Evolutionary conservation across 495 filamentous ascomycete genomes (phyloP), one percentile per base, ranked within the genome.

Genomic region (Glutinoglossum americanum): DNA sequence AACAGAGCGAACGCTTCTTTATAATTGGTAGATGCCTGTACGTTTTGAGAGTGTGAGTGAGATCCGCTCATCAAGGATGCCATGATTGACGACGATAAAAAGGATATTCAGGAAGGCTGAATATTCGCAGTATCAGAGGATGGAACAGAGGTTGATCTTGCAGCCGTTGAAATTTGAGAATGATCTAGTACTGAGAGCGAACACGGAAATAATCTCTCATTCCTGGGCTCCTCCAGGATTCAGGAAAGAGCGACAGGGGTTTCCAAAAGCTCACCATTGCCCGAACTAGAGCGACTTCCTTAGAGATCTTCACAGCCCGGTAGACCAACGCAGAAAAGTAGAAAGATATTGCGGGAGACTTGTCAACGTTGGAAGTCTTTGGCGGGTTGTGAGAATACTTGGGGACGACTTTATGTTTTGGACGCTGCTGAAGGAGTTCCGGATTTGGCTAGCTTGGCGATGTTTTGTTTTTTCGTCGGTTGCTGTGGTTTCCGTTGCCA

Each of bases 1-100:
- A 96, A 98, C 66, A 98, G 87, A 54, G 88, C 87, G 76, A 98
- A 98, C 60, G 92, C 92, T 83, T 98, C 92, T 77, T 96, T 96
- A 86, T 97, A 98, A 81, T 98, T 97, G 69, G 92, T 97, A 57
- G 86, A 89, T 73, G 90, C 87, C 89, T 94, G 80, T 47, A 10
- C 19, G 19, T 45, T 45, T 19, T 45, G 17, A 17, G 37, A 39
- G 41, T 45, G 41, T 45, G 41, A 45, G 41, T 45, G 41, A 1
- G 41, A 45, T 19, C 41, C 3, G 17, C 17, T 21, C 41, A 45
- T 45, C 4, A n/a, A 23, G n/a, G 41, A 21, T 3, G 41, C 17
- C 41, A 45, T 45, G 17, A 21, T 21, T 4, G 32, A 4, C 10
- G 15, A 11, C 13, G 15, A 3, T 4, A 7, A 17, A 41, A 45